Base-by-base conservation (phyloP, 768 basidiomycete species). In the Amanita rimosa region DNA sequence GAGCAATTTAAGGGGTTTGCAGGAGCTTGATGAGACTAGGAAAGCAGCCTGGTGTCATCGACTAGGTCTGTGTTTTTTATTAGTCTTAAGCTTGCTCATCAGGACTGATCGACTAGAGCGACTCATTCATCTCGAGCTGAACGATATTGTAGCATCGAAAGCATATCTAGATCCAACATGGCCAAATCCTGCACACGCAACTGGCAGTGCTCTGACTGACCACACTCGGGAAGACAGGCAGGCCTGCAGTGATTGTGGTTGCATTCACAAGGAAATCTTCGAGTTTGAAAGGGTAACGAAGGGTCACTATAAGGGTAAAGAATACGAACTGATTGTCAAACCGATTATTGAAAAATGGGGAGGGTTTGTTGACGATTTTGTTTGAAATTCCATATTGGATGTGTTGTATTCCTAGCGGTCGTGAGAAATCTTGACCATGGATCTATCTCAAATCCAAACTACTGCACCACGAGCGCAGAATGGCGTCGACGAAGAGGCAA, bases 291-390 rank as follows among this genome's bases (percentile, higher is more conserved):
- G 79, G 38, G 72, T 78, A 44, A 65, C 60, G 34, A 62, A 58
- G 7, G 85, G 84, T 0, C 60, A 50, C 27, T 74, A 79, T 56
- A 70, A 74, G 51, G 80, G 78, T 6, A 76, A 69, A 53, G 89
- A 90, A 62, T 90, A 83, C 82, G 82, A 87, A 46, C 52, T 62
- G 10, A 70, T 90, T 26, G 83, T 91, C 34, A 78, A 76, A 53
- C 84, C 84, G 36, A 78, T 89, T 4, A 76, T 91, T 44, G 78
- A 85, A 59, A 78, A 77, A 44, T 91, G 88, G 88, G 88, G 83
- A 2, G 67, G 52, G 22, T 91, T 85, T 60, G 72, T 76, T n/a
- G 65, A 67, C 29, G 52, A 65, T 21, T 69, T 67, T 65, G 63
- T 74, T 16, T 67, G 53, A 54, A 22, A 33, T 3, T n/a, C n/a